Base-by-base conservation (phyloP, 139 green algal genomes). In the Desmodesmus armatus region DNA sequence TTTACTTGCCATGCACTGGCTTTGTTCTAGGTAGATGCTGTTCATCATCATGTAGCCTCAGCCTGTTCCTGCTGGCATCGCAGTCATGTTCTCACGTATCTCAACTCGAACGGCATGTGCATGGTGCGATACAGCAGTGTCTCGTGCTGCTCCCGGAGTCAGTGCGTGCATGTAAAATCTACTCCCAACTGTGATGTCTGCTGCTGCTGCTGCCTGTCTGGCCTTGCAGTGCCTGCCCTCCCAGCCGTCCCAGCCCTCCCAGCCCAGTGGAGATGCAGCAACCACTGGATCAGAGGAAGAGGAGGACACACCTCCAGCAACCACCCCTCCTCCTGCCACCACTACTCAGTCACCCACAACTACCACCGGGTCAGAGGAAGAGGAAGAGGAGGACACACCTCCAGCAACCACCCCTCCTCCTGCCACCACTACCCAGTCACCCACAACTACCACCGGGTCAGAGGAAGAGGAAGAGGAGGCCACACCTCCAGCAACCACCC, bases 211-310 rank as follows among this genome's bases (percentile, higher is more conserved):
- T 58, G 47, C 17, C 13, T 58, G 47, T 13, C 13, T n/a, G n/a
- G n/a, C n/a, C n/a, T n/a, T n/a, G n/a, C n/a, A n/a, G n/a, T 74
- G 66, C 66, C 66, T 74, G 66, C 66, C 66, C 17, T 58, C 47
- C 13, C 47, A 58, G 47, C 47, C 47, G 13, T 13, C 47, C 17
- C 13, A 15, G 13, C 47, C 13, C 47, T 58, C 13, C 47, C 13
- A 23, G 47, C 47, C 17, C 47, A 23, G 47, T 58, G n/a, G n/a
- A 58, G 13, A 15, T 23, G 47, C 47, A 58, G 47, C 47, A 15
- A 13, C 13, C 13, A 15, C 47, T 15, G 17, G 47, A 13, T 23
- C 13, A 13, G 17, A 58, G 17, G 47, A 23, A 13, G 47, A 23
- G 17, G 47, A 15, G 13, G 13, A 58, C 47, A 21, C 51, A 62